Evolutionary conservation across 305 asterid species (phyloP).

Genomic region (Stenogyne calaminthoides): DNA sequence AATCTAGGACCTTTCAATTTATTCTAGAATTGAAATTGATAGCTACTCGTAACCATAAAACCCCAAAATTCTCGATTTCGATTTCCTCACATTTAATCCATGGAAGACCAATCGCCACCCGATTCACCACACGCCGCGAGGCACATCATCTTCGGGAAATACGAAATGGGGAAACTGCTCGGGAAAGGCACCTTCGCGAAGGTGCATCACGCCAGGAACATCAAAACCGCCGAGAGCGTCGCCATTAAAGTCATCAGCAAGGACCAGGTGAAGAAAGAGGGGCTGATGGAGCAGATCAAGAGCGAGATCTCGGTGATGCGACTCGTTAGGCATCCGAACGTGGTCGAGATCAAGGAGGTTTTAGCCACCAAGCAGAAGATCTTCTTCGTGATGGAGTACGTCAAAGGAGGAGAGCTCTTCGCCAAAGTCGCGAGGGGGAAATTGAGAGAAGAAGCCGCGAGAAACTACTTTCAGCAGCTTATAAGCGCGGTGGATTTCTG

Average conservation of each 20-base stretch:
- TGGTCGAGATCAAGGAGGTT: constrained; percentile 71
- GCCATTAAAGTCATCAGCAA: constrained; percentile 73
- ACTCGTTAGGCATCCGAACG: constrained; percentile 68
- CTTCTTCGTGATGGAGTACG: constrained; percentile 70
- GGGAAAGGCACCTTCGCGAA: constrained; percentile 82
- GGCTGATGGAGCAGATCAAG: constrained; percentile 61
- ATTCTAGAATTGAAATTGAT: neutral
- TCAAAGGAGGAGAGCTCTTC: constrained; percentile 76
- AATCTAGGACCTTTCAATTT: neutral
- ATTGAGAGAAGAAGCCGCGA: constrained; percentile 54
- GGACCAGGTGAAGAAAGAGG: constrained; percentile 56
- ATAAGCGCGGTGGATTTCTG: constrained; percentile 74
- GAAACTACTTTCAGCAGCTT: constrained; percentile 78
- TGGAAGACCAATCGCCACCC: constrained; percentile 22
- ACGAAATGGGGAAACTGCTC: constrained; percentile 69
- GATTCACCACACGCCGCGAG: constrained; percentile 12
- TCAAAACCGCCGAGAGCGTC: constrained; percentile 54
- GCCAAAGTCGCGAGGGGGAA: constrained; percentile 55
- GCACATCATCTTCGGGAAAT: constrained; percentile 52
- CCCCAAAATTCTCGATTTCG: neutral
- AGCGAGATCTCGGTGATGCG: constrained; percentile 75
- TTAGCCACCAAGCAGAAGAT: constrained; percentile 74
- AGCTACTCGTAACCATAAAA: neutral
- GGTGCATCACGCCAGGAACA: constrained; percentile 60
- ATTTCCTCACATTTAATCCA: neutral